Percentiles rank a stretch among this genome's conserved stretches.
phyloP scores from a whole-genome alignment of 768 basidiomycete species.

The Psilocybe tampanensis region DNA sequence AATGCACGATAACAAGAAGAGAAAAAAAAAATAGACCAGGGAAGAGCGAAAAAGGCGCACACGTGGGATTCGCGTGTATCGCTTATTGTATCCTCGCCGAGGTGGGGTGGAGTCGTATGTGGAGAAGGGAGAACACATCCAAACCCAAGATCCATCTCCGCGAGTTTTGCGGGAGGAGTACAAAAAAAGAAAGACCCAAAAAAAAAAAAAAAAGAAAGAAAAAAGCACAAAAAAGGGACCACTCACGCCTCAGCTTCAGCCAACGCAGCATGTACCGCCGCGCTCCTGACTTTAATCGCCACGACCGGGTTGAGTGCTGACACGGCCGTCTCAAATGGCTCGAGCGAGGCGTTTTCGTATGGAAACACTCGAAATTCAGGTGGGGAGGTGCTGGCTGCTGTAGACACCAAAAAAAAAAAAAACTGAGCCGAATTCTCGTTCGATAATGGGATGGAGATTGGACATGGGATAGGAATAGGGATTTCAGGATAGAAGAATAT shows the following conservation, averaged over 20 bases:
- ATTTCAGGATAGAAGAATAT: too few relatives aligned
- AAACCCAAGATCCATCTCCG: too few relatives aligned
- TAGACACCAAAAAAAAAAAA: background rate
- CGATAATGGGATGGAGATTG: too few relatives aligned
- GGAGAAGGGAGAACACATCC: too few relatives aligned
- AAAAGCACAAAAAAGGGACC: background rate
- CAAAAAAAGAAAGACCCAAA: conserved; percentile 5
- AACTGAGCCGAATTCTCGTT: background rate
- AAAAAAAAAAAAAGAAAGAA: background rate
- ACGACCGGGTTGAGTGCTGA: conserved; percentile 77
- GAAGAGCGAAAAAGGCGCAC: background rate
- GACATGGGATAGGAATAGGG: too few relatives aligned
- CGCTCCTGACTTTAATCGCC: conserved; percentile 77
- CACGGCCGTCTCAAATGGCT: conserved; percentile 76
- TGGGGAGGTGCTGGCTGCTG: conserved; percentile 18
- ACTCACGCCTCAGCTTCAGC: conserved; percentile 53
- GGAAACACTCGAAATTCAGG: conserved; percentile 80
- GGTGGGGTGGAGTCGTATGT: too few relatives aligned
- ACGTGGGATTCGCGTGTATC: too few relatives aligned
- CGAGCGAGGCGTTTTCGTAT: conserved; percentile 71
- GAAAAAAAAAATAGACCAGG: background rate
- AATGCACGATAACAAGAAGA: background rate
- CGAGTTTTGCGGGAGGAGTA: background rate
- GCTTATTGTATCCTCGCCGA: too few relatives aligned
- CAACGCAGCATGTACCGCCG: conserved; percentile 80